Evolutionary conservation across 2,329 filamentous ascomycete species (phyloP).

Genomic region (Furcasterigmium furcatum): DNA sequence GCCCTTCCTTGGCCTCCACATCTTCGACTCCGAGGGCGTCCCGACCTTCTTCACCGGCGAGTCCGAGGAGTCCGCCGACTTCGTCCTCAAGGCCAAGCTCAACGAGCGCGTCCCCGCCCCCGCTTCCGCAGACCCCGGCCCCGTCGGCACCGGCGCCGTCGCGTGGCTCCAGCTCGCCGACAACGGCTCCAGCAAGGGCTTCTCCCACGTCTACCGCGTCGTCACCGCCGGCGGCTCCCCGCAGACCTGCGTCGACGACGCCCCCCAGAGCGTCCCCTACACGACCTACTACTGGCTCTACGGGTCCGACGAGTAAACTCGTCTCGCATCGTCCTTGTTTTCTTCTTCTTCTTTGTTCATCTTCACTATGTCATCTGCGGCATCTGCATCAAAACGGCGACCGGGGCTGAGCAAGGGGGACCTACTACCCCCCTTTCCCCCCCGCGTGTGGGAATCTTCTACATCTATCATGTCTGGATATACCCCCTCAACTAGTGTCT

Average conservation of each 20-base stretch:
- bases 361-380: background rate
- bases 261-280: conserved; percentile 50
- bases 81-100: conserved; percentile 46
- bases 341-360: background rate
- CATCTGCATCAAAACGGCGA: background rate
- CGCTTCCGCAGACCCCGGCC: conserved; percentile 37
- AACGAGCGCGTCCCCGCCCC: conserved; percentile 50
- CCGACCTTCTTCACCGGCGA: conserved; percentile 59
- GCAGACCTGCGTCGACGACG: conserved; percentile 38
- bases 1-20: conserved; percentile 59
- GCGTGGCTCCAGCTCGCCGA: conserved; percentile 50
- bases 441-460: background rate
- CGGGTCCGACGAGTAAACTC: conserved; percentile 19
- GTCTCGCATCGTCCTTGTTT: background rate
- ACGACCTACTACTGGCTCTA: conserved; percentile 59
- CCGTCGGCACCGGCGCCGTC: conserved; percentile 47
- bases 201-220: conserved; percentile 50
- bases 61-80: conserved; percentile 27
- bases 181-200: conserved; percentile 31
- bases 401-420: background rate
- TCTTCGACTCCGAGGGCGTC: conserved; percentile 51
- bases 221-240: conserved; percentile 48
- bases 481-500: conserved; percentile 6
- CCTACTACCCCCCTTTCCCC: background rate
- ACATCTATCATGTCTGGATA: conserved; percentile 5